A percentile compares a stretch with the other conserved stretches of the same genome.
Conservation (phyloP, 352 stramenopile species). For the Globisporangium heterothallicum region DNA sequence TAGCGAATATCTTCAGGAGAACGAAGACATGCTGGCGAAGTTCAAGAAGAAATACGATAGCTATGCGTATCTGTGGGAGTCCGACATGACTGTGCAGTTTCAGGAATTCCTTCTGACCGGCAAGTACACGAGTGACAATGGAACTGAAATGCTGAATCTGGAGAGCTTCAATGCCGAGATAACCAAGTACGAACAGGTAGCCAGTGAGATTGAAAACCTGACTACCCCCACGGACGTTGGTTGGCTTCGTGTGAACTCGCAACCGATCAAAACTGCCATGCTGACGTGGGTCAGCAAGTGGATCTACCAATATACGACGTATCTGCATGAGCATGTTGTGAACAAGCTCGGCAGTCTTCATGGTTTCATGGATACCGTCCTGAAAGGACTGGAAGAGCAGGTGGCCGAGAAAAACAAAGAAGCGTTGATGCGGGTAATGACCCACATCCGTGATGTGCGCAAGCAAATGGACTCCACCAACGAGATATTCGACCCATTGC, state of each 20-base stretch:
- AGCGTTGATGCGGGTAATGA: constrained; percentile 96
- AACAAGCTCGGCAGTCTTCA: constrained; percentile 84
- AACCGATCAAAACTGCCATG: constrained; percentile 96
- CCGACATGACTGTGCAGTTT: constrained; percentile 91
- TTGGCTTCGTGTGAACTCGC: constrained; percentile 96
- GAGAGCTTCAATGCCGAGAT: constrained; percentile 95
- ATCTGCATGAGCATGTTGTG: constrained; percentile 91
- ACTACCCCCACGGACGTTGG: constrained; percentile 92
- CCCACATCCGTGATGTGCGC: constrained; percentile 92
- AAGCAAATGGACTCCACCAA: constrained; percentile 92
- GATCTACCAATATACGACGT: constrained; percentile 94
- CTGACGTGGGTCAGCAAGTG: constrained; percentile 95
- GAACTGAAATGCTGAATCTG: constrained; percentile 89
- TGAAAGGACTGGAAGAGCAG: constrained; percentile 87
- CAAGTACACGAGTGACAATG: constrained; percentile 59
- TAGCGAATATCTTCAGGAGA: constrained; percentile 89
- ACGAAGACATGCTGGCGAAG: constrained; percentile 89
- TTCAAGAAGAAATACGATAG: constrained; percentile 95
- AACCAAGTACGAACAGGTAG: constrained; percentile 93
- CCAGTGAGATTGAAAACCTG: constrained; percentile 85
- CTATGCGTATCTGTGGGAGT: constrained; percentile 96
- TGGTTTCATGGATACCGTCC: constrained; percentile 92
- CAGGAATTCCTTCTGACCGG: constrained; percentile 86
- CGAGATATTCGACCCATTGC: constrained; percentile 93
- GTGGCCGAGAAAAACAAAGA: constrained; percentile 92